Base-by-base conservation (phyloP, 164 flowering plant species). In the Stephania japonica region DNA sequence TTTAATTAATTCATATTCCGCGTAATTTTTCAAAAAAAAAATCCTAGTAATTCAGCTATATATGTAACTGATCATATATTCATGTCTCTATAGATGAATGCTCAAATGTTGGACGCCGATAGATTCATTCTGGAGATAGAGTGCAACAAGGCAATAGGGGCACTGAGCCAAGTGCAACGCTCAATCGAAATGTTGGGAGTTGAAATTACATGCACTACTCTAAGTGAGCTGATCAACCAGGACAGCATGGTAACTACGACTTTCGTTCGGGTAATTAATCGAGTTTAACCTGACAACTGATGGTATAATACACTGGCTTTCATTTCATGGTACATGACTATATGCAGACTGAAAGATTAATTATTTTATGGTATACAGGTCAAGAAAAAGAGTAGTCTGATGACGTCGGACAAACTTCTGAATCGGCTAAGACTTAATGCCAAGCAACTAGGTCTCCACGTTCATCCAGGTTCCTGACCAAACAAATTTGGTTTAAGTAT, bases 101-200 rank as follows among this genome's bases (percentile, higher is more conserved):
- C 24, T 1, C 42, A 64, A 56, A 65, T 42, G 62, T 9, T 72
- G 21, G 69, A 43, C 6, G 62, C 65, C 18, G 75, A 65, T 16
- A 25, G 69, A 19, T 44, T 44, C 25, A 2, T 72, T 9, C 11
- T 72, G 42, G 66, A 72, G 75, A 72, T 72, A 8, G 44, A 7
- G 24, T 44, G 21, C 75, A 72, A 65, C 43, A 72, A 72, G 69
- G 75, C 42, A 47, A 10, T 65, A 24, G 75, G 75, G 65, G n/a
- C 69, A 65, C 3, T 72, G 19, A 32, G 75, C 44, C 75, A 25
- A 49, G 69, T 65, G 11, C 75, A 72, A 65, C 59, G 64, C 13
- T 38, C 23, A 6, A 19, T 72, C 3, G 63, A 72, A 65, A 65
- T 65, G 75, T 63, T 72, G 21, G 38, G 69, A 2, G 1, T 65